Conservation (phyloP, 1,139 yeast genomes). For the Kurtzmaniella quercitrusa region DNA sequence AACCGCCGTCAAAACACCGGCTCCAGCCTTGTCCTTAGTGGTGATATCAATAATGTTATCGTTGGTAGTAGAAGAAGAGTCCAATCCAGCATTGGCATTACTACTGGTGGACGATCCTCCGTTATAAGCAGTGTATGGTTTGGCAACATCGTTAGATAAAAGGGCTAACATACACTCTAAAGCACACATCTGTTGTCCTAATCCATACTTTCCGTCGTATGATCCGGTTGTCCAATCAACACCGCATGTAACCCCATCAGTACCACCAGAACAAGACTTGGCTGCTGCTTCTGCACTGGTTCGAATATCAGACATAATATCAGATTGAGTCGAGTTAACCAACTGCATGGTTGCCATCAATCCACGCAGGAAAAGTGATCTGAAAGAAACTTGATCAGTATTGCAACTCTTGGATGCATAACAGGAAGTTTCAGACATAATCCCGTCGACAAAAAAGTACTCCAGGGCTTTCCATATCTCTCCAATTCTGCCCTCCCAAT, state of each 20-base stretch:
- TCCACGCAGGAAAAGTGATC: constrained; percentile 66
- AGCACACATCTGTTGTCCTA: constrained; percentile 79
- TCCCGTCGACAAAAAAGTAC: constrained; percentile 40
- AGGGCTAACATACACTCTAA: constrained; percentile 55
- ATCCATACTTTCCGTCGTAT: constrained; percentile 67
- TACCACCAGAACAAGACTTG: constrained; percentile 66
- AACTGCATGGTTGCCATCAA: constrained; percentile 57
- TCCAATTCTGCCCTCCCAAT: constrained; percentile 54
- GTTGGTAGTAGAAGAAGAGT: constrained; percentile 22
- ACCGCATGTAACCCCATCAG: constrained; percentile 77
- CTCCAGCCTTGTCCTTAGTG: constrained; percentile 44
- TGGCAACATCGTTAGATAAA: constrained; percentile 14
- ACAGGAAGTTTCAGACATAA: constrained; percentile 70
- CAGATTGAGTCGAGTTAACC: constrained; percentile 45
- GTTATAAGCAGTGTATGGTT: constrained; percentile 33
- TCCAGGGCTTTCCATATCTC: constrained; percentile 48
- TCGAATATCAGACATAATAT: constrained; percentile 41
- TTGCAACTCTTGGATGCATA: constrained; percentile 48
- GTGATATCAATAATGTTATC: constrained; percentile 26
- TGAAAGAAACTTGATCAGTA: constrained; percentile 74
- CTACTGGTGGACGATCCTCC: constrained; percentile 45
- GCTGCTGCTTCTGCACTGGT: constrained; percentile 66
- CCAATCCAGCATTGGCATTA: constrained; percentile 45
- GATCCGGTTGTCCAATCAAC: constrained; percentile 51
- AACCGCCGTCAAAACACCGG: constrained; percentile 43